Percentiles rank a stretch among this genome's conserved stretches.
phyloP scores from a whole-genome alignment of 192 early-diverging fungal species.

The Entomortierella chlamydospora region DNA sequence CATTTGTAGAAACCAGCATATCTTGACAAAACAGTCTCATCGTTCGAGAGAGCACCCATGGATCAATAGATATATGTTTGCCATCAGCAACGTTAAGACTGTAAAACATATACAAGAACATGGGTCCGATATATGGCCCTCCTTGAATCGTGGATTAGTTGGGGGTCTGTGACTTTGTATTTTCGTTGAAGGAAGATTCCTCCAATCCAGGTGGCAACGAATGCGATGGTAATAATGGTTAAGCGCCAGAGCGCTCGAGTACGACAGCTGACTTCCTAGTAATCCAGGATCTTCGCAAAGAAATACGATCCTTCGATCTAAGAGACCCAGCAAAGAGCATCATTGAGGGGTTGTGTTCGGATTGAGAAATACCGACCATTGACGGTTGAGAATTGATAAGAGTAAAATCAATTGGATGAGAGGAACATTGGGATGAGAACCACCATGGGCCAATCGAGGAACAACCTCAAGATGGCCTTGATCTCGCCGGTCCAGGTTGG shows the following conservation, averaged over 20 bases:
- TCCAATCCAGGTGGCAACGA: conserved; percentile 73
- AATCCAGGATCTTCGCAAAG: conserved; percentile 74
- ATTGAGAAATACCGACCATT: conserved; percentile 73
- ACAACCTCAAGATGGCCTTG: conserved; percentile 63
- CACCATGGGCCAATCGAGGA: conserved; percentile 73
- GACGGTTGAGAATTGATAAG: conserved; percentile 68
- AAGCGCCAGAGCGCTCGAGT: conserved; percentile 72
- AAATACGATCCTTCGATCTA: conserved; percentile 74
- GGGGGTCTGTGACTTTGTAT: conserved; percentile 30
- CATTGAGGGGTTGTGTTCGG: conserved; percentile 77
- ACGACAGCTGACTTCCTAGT: conserved; percentile 57
- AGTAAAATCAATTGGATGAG: conserved; percentile 83
- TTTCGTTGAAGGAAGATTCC: conserved; percentile 65
- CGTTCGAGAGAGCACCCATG: conserved; percentile 87
- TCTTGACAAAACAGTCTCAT: conserved; percentile 73
- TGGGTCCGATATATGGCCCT: conserved; percentile 2
- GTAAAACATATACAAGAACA: conserved; percentile 28
- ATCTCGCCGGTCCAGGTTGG: conserved; percentile 67
- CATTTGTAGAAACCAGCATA: conserved; percentile 90
- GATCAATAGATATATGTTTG: conserved; percentile 76
- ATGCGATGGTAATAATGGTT: conserved; percentile 54
- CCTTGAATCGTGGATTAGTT: conserved; percentile 10
- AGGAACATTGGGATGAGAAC: conserved; percentile 74
- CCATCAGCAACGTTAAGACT: conserved; percentile 31
- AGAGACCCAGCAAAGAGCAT: conserved; percentile 76